Evolutionary conservation across 2,329 filamentous ascomycete genomes (phyloP).

Genomic region (Penicillium sp.): DNA sequence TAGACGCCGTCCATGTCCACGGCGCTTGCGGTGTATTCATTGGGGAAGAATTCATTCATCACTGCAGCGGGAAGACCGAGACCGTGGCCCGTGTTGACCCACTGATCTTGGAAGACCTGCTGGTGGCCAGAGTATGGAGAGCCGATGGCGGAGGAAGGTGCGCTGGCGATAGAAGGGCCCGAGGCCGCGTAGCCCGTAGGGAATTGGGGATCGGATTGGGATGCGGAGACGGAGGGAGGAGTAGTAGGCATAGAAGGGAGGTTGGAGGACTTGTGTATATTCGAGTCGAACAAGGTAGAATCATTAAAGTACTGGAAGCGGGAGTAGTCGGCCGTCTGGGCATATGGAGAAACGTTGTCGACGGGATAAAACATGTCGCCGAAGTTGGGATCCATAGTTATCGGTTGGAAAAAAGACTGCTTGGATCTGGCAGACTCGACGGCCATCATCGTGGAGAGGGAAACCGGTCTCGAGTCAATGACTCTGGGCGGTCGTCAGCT

Average conservation of each 20-base stretch:
- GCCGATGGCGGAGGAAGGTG: slow-evolving; percentile 64
- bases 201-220: slow-evolving; percentile 44
- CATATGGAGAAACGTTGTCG: slow-evolving; percentile 25
- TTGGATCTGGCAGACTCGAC: slow-evolving; percentile 33
- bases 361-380: slow-evolving; percentile 32
- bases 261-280: slow-evolving; percentile 26
- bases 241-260: slow-evolving; percentile 33
- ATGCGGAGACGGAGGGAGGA: slow-evolving; percentile 32
- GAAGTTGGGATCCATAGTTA: slow-evolving; percentile 33
- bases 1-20: slow-evolving; percentile 46
- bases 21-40: slow-evolving; percentile 48
- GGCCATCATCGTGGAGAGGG: slow-evolving; percentile 32
- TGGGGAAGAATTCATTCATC: slow-evolving; percentile 57
- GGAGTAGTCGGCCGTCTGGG: slow-evolving; percentile 23
- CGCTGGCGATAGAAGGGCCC: slow-evolving; percentile 56
- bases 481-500: not conserved
- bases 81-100: slow-evolving; percentile 53
- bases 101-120: slow-evolving; percentile 59
- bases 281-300: slow-evolving; percentile 23
- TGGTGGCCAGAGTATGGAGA: slow-evolving; percentile 65
- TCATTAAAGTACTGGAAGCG: slow-evolving; percentile 29
- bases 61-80: slow-evolving; percentile 65
- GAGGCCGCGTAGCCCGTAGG: slow-evolving; percentile 63
- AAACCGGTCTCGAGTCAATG: not conserved
- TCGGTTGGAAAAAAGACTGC: slow-evolving; percentile 26